Conservation (phyloP, 495 filamentous ascomycete species). For the Neurospora africana region DNA sequence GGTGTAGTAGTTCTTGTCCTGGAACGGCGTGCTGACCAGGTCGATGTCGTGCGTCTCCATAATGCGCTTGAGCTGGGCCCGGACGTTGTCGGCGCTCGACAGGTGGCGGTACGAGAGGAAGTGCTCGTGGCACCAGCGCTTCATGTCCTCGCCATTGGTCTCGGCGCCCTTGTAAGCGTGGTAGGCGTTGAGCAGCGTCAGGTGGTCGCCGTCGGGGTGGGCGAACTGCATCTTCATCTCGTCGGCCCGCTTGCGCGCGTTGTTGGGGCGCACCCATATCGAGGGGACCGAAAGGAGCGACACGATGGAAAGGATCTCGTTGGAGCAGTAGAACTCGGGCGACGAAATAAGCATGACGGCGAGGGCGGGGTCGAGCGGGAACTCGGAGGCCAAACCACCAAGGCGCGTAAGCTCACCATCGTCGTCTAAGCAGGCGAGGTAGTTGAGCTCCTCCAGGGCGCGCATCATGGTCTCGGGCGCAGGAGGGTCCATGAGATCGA, state of each 20-base stretch:
- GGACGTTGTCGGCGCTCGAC: slow-evolving; percentile 87
- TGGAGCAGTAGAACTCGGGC: slow-evolving; percentile 97
- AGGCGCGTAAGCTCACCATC: slow-evolving; percentile 83
- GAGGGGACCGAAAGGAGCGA: slow-evolving; percentile 90
- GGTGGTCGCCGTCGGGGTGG: slow-evolving; percentile 86
- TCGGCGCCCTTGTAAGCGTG: slow-evolving; percentile 83
- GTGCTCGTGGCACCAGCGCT: slow-evolving; percentile 94
- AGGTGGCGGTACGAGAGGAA: slow-evolving; percentile 87
- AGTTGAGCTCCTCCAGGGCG: slow-evolving; percentile 95
- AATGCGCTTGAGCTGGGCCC: slow-evolving; percentile 79
- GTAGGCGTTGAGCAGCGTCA: slow-evolving; percentile 95
- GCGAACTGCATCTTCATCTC: slow-evolving; percentile 95
- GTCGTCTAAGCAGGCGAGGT: slow-evolving; percentile 90
- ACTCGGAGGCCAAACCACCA: slow-evolving; percentile 84
- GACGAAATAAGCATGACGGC: slow-evolving; percentile 98
- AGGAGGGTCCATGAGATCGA: slow-evolving; percentile 97
- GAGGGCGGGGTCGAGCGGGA: slow-evolving; percentile 87
- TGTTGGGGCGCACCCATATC: slow-evolving; percentile 81
- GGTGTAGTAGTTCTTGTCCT: slow-evolving; percentile 93
- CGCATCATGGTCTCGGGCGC: slow-evolving; percentile 98
- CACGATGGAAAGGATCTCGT: slow-evolving; percentile 92
- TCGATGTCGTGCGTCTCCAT: slow-evolving; percentile 89
- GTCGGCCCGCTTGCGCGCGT: slow-evolving; percentile 80
- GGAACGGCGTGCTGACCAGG: slow-evolving; percentile 77
- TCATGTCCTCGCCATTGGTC: slow-evolving; percentile 57